phyloP scores from a whole-genome alignment of 306 rosid species.

The Cajanus cajan region DNA sequence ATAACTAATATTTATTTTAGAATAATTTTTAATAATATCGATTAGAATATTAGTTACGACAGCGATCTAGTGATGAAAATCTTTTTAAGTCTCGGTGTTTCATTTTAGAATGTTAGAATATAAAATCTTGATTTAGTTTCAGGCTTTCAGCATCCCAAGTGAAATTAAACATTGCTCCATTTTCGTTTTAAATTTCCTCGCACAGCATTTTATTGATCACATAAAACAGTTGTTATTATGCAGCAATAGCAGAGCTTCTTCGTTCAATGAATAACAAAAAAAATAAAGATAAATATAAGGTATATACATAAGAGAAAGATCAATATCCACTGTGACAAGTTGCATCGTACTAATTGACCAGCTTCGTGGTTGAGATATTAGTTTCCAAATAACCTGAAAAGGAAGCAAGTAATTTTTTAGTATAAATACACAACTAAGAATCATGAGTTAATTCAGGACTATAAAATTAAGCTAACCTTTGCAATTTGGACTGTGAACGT shows the following conservation, averaged over 20 bases:
- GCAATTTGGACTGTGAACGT: constrained; percentile 59
- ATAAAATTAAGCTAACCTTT: constrained; percentile 47
- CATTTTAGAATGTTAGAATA: too few relatives aligned
- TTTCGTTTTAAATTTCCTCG: not conserved
- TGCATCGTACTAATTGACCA: constrained; percentile 4
- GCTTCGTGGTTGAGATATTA: constrained; percentile 24
- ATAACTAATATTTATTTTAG: too few relatives aligned
- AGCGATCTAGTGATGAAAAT: too few relatives aligned
- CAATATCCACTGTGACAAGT: not conserved
- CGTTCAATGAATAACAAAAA: constrained; percentile 6
- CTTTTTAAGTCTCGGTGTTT: too few relatives aligned
- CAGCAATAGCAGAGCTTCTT: constrained; percentile 14
- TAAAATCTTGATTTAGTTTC: too few relatives aligned
- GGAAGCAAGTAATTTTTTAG: not conserved
- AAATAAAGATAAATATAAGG: not conserved
- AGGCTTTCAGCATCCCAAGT: too few relatives aligned
- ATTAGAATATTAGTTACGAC: too few relatives aligned
- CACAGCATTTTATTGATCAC: constrained; percentile 27
- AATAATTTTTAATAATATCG: too few relatives aligned
- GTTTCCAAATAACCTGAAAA: constrained; percentile 55
- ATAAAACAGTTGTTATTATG: constrained; percentile 17
- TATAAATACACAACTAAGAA: not conserved
- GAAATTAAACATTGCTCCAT: not conserved
- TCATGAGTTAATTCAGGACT: not conserved
- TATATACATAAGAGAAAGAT: constrained; percentile 26